These are phyloP conservation scores for Clavispora phyllophila DNA, from an alignment of 805 yeast species.

Conservation along the genomic window DNA sequence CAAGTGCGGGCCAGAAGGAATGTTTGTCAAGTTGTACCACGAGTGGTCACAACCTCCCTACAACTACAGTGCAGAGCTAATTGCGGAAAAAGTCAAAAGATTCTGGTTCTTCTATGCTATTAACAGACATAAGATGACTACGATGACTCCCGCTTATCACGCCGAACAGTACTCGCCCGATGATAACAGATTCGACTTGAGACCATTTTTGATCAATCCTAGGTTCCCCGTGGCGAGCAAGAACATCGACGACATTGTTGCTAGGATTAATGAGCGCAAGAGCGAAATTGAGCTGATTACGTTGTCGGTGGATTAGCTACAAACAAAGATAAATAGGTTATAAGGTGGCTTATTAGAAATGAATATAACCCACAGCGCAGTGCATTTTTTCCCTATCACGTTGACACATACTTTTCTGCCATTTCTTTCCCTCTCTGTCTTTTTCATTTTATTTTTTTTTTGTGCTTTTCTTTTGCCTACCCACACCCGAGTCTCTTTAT, in stretches of 20 bases:
- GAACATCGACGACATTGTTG: slow-evolving; percentile 78
- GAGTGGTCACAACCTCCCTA: slow-evolving; percentile 76
- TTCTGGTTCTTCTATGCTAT: slow-evolving; percentile 93
- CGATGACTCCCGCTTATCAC: slow-evolving; percentile 94
- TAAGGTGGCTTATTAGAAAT: background rate
- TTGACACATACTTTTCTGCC: no score
- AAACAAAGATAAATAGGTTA: background rate
- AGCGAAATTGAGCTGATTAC: slow-evolving; percentile 21
- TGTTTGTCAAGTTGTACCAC: slow-evolving; percentile 85
- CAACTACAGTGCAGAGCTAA: slow-evolving; percentile 70
- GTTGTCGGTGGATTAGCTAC: slow-evolving; percentile 42
- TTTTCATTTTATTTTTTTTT: background rate
- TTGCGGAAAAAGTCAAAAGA: slow-evolving; percentile 87
- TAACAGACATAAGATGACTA: slow-evolving; percentile 95
- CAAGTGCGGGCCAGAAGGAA: slow-evolving; percentile 93
- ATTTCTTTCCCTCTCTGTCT: background rate
- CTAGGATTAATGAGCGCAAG: slow-evolving; percentile 42
- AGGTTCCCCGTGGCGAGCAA: slow-evolving; percentile 84
- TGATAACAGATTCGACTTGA: slow-evolving; percentile 90
- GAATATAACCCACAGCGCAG: no score
- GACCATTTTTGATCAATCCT: slow-evolving; percentile 94
- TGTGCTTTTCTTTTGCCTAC: background rate
- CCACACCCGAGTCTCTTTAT: slow-evolving; percentile 1
- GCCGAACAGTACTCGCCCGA: slow-evolving; percentile 99
- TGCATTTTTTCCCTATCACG: no score